Percentiles rank a stretch among this genome's conserved stretches.
Conservation (phyloP, 768 basidiomycete species). For the Rhizopogon vinicolor region DNA sequence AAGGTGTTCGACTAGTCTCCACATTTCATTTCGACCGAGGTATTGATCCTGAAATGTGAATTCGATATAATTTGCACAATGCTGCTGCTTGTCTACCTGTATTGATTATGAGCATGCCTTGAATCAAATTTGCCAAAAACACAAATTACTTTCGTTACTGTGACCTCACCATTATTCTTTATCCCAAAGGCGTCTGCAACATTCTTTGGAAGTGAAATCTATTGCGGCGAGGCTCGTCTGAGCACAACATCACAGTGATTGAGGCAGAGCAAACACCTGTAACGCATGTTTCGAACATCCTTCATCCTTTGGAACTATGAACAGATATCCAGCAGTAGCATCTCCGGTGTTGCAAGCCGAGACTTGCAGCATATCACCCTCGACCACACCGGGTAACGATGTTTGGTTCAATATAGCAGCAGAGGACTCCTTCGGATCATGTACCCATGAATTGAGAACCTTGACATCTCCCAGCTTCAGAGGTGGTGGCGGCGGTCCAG, state of each 20-base stretch:
- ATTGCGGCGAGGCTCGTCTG: neutral
- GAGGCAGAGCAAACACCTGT: slow-evolving; percentile 39
- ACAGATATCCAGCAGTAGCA: slow-evolving; percentile 47
- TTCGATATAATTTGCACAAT: slow-evolving; percentile 77
- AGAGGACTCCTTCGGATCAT: slow-evolving; percentile 57
- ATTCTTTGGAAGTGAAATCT: slow-evolving; percentile 75
- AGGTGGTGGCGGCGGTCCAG: slow-evolving; percentile 32
- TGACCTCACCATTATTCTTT: slow-evolving; percentile 70
- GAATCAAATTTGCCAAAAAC: neutral
- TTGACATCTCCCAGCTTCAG: slow-evolving; percentile 61
- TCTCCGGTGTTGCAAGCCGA: slow-evolving; percentile 35
- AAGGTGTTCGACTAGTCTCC: slow-evolving; percentile 82
- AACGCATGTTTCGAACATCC: slow-evolving; percentile 54
- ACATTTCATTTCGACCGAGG: slow-evolving; percentile 95
- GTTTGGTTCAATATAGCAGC: slow-evolving; percentile 66
- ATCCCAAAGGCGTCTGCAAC: slow-evolving; percentile 68
- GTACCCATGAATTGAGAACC: slow-evolving; percentile 68
- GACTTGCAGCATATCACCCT: slow-evolving; percentile 71
- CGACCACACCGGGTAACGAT: slow-evolving; percentile 73
- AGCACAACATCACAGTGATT: slow-evolving; percentile 1
- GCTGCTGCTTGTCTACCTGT: slow-evolving; percentile 63
- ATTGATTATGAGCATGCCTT: neutral
- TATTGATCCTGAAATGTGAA: slow-evolving; percentile 94
- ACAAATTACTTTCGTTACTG: slow-evolving; percentile 56
- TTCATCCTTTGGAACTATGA: slow-evolving; percentile 66